Evolutionary conservation across 441 rosid genomes (phyloP), one percentile per base, ranked within the genome.

Genomic region (Monsonia emarginata): DNA sequence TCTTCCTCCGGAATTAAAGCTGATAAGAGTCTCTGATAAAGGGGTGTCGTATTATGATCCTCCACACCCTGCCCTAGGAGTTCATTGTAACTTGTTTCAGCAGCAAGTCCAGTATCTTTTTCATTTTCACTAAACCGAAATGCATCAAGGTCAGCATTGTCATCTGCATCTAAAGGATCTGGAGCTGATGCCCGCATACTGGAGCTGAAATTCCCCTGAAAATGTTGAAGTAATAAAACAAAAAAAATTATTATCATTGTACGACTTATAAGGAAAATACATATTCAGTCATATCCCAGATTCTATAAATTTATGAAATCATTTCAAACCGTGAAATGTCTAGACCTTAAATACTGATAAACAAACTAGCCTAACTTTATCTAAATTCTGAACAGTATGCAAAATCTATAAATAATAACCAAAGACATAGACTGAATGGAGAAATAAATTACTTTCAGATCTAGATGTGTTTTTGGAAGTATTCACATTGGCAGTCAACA

Each of bases 1-100:
- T 86, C 86, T 63, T 86, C 98, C 80, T 89, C 98, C 1, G 96
- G 72, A 72, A 91, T 85, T 73, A 95, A 74, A 76, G 98, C 96
- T 56, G 98, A 89, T 52, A 95, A 69, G 64, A 90, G 84, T 81
- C 91, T 86, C 76, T 88, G 89, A 63, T 74, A 87, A 78, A 95
- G 87, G 16, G 96, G 76, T 62, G 82, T 71, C 57, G 65, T 74
- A 73, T 72, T 74, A 64, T 60, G 73, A 66, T 82, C 95, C 48
- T 71, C 70, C 31, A 65, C 66, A 40, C 73, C 79, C 69, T 71
- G 78, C 58, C 80, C 79, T 30, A 59, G 67, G 40, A 60, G 68
- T 42, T 84, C 90, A 81, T 19, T 62, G 67, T 69, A 66, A 68
- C 24, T 66, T 13, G 64, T 62, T 66, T 66, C 77, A 31, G 62